Base-by-base conservation (phyloP, 140 eudicot species). In the Erigeron philadelphicus region DNA sequence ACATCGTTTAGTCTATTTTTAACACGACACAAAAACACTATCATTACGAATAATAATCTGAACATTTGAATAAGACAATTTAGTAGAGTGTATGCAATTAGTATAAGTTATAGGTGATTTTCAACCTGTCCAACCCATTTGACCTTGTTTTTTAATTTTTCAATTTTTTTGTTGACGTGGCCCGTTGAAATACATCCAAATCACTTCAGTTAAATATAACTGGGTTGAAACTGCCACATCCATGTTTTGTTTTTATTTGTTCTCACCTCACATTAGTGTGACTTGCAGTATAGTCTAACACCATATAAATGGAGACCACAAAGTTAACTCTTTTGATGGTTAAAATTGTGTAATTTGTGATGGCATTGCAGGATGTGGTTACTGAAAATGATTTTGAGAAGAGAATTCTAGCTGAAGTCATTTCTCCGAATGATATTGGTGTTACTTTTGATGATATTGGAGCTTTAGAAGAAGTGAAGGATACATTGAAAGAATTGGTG, bases 381-480 rank as follows among this genome's bases (percentile, higher is more conserved):
- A 91, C 96, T 57, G 96, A 92, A 70, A 88, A 92, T 49, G 96
- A 92, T 57, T 92, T 88, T 72, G 95, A 88, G 82, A 92, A 92
- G 70, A 81, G 81, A 71, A 86, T 92, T 23, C 93, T 92, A 17
- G 86, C 85, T n/a, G 95, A 88, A 71, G 98, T 92, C 43, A 86
- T 92, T 79, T 93, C 98, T 7, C 90, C 98, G 6, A 85, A 60
- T 60, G 98, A 92, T 52, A 78, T 92, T 76, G 98, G 96, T 67
- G 96, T 92, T 64, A 84, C 88, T 43, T 92, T 92, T 80, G 90
- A 92, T 25, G 98, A 92, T 76, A 88, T 92, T 76, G 98, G 98
- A 47, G 98, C 98, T 42, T 67, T 88, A 57, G 98, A 92, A 76
- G 81, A 84, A 47, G 95, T 92, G 10, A 88, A 92, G 67, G 93